Base-by-base conservation (phyloP, 345 rosid species). In the Eucalyptus guilfoylei region DNA sequence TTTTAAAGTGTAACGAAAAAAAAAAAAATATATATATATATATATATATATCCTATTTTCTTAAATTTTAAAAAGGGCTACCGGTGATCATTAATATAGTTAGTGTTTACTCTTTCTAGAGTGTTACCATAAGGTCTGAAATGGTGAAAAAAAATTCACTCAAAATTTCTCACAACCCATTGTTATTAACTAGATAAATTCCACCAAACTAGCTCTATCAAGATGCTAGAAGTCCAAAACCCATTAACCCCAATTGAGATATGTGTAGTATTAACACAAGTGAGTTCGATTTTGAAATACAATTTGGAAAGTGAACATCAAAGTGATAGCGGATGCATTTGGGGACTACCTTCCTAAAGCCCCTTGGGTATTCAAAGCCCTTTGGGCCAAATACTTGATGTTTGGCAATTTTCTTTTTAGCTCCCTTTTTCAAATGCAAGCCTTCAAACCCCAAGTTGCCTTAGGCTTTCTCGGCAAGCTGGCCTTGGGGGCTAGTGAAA, bases 191-290 rank as follows among this genome's bases (percentile, higher is more conserved):
- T 16, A 67, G 80, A 67, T 37, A 32, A 67, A 32, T 32, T 37
- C 80, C 17, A 17, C 80, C 12, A 32, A 32, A 32, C 23, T 67
- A 32, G 44, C 26, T 34, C 0, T 5, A 64, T 64, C 21, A 11
- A 64, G 40, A n/a, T 64, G 76, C 37, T 64, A 2, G 23, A 64
- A 64, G 21, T n/a, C 76, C 21, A n/a, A 64, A 4, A n/a, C 19
- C 24, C 42, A 32, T 69, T 10, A 11, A 34, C 26, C 44, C 10
- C 81, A 9, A 3, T 34, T 0, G 2, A 69, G 44, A 37, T 5
- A 34, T 19, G 6, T 0, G 24, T 11, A 15, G 14, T 5, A 37
- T 37, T 9, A 19, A 0, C 0, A 10, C 45, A 17, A 17, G 81
- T 6, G 2, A 21, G 28, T 76, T 76, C 1, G 2, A 69, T 9